Evolutionary conservation across 75 land plant species (phyloP).

Genomic region (Picea glauca): DNA sequence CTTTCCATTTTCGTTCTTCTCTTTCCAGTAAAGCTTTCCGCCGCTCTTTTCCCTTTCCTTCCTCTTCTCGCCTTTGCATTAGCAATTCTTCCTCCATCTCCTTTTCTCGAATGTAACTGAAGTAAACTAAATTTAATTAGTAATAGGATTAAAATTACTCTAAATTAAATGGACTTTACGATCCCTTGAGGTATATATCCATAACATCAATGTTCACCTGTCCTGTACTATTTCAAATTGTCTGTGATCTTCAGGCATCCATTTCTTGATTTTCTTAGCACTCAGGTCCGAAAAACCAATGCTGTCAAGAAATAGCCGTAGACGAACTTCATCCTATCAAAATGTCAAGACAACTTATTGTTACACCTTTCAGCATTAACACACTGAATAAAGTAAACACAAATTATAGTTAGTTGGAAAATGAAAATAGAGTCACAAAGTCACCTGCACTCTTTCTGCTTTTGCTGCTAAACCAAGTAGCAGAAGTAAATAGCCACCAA

Average conservation of each 20-base stretch:
- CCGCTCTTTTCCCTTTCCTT: slow-evolving; percentile 97
- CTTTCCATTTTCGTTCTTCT: slow-evolving; percentile 97
- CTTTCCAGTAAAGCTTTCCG: slow-evolving; percentile 88
- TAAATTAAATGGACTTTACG: neutral
- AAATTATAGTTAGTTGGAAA: neutral
- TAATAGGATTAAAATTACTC: neutral
- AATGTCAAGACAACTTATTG: neutral
- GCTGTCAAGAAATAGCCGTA: slow-evolving; percentile 95
- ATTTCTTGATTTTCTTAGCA: slow-evolving; percentile 94
- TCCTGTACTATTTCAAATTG: slow-evolving; percentile 96
- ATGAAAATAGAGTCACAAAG: neutral
- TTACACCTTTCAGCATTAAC: neutral
- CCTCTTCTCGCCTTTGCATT: slow-evolving; percentile 97
- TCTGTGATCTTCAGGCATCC: slow-evolving; percentile 97
- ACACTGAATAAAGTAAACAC: neutral
- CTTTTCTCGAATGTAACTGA: slow-evolving; percentile 93
- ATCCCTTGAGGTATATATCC: neutral
- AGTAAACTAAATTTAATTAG: neutral
- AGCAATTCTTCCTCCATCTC: slow-evolving; percentile 97
- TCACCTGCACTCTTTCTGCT: slow-evolving; percentile 94
- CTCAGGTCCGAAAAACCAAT: slow-evolving; percentile 95
- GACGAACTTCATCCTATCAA: slow-evolving; percentile 92
- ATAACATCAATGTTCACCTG: slow-evolving; percentile 44
- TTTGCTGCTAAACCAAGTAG: slow-evolving; percentile 94
- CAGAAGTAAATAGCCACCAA: slow-evolving; percentile 98